Evolutionary conservation across 2,329 filamentous ascomycete species (phyloP), one percentile per base, ranked within the genome.

Genomic region (Leptographium wingfieldii): DNA sequence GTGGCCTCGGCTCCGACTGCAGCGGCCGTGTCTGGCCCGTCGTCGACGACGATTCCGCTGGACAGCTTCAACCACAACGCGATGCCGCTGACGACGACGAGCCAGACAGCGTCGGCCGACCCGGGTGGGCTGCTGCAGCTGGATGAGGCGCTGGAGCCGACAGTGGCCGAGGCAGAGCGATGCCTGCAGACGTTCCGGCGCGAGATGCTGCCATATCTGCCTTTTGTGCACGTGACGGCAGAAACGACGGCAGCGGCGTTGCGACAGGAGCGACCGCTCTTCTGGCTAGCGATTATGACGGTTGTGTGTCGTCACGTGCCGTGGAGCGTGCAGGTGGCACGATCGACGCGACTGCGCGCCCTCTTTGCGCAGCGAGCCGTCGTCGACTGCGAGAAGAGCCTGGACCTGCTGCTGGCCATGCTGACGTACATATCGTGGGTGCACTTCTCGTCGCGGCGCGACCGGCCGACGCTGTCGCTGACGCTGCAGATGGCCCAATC

Each of bases 351-450:
- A 38, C 69, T 80, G 3, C 74, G 77, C 22, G 68, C 73, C 43
- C 70, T 76, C 22, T 57, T 81, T 19, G 73, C 76, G 0, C 71
- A 73, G 31, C 72, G 72, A 53, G 67, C 80, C 9, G 64, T 81
- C 3, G 59, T 77, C n/a, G 72, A 77, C n/a, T 69, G 73, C 33
- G 77, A 80, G 54, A 72, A 73, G 53, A 74, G 67, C 52, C 69
- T 81, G 46, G 81, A 83, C 64, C 63, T 82, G 16, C 68, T 83
- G 3, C 67, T 82, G 29, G 69, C 68, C 7, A 67, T 83, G 4
- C 66, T 83, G 25, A 69, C 68, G 29, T 75, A 72, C 56, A 46
- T 65, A 51, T 38, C 59, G 2, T 65, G 60, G 63, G 58, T 60
- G n/a, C 63, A 65, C 55, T 63, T 62, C 40, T 53, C 62, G 4